A percentile compares a stretch with the other conserved stretches of the same genome.
phyloP scores from a whole-genome alignment of 139 green algal genomes.

The Haematococcus lacustris region DNA sequence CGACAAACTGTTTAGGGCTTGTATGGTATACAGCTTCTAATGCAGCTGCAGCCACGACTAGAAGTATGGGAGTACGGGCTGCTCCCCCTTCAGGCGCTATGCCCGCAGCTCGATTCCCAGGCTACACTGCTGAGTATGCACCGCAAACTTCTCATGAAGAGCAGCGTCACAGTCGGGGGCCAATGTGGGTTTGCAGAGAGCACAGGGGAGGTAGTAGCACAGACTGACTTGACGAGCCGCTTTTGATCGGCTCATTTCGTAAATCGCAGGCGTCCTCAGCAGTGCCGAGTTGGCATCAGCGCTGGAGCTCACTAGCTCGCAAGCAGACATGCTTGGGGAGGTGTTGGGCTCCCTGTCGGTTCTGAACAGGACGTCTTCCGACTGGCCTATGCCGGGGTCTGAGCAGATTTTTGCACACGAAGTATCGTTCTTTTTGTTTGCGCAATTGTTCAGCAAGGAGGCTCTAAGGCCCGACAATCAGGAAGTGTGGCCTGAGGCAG shows the following conservation, averaged over 20 bases:
- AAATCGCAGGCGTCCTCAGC: conserved; percentile 24
- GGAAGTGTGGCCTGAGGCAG: conserved; percentile 64
- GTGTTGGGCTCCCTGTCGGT: conserved; percentile 18
- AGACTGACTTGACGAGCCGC: background rate
- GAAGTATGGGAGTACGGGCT: conserved; percentile 42
- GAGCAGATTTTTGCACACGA: conserved; percentile 43
- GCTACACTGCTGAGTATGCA: conserved; percentile 22
- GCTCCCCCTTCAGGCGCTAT: conserved; percentile 26
- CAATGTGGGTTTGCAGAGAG: conserved; percentile 26
- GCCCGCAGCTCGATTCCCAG: conserved; percentile 32
- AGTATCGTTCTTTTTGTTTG: conserved; percentile 63
- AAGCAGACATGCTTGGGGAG: conserved; percentile 34
- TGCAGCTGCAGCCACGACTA: conserved; percentile 18
- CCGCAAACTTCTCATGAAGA: conserved; percentile 20
- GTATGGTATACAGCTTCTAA: no score
- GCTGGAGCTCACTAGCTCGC: conserved; percentile 25
- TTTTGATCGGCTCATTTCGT: background rate
- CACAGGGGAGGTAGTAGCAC: background rate
- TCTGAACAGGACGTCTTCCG: background rate
- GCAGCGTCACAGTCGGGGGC: conserved; percentile 10
- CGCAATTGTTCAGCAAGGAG: conserved; percentile 59
- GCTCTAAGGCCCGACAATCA: conserved; percentile 48
- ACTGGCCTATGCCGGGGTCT: background rate
- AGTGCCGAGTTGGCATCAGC: conserved; percentile 11
- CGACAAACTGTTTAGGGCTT: no score